Evolutionary conservation across 179 eudicot species (phyloP), one percentile per base, ranked within the genome.

Genomic region (Vitellaria paradoxa): DNA sequence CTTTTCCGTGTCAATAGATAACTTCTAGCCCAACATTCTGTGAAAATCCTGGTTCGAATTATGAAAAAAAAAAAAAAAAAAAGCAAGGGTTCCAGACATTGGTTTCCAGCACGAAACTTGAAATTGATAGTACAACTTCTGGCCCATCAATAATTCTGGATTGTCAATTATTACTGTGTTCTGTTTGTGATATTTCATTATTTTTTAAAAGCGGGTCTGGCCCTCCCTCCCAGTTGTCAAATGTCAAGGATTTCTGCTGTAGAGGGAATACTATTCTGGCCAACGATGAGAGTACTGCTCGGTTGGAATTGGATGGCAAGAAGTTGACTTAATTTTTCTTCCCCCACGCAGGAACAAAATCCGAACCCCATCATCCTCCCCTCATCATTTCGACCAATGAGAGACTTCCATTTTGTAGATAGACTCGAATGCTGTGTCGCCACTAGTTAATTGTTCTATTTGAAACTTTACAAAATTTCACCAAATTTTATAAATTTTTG

Each of bases 131-230:
- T 1, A 30, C 37, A 30, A 30, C 37, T 30, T 30, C 37, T 30
- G 37, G 37, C 37, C 69, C 69, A 65, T 65, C 69, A 65, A 65
- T 65, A 65, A 65, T 65, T 40, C 15, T 66, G 47, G 17, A n/a
- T 18, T n/a, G 76, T 73, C 53, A 59, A 40, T 56, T 73, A n/a
- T 45, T 23, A 10, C 12, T 73, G 9, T 11, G 53, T 57, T 53
- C 49, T 37, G 6, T 56, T 9, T 17, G 75, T 10, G 23, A 26
- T 37, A 13, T 23, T 18, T n/a, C 37, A 30, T 30, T 30, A 30
- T 56, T 23, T 37, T 15, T 66, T 3, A 30, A 65, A 65, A 65
- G 46, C 68, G 30, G 45, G 45, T 30, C 45, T 30, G 46, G 46
- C 37, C 37, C 37, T 30, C 68, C 68, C 13, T 71, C 7, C 12